These are phyloP conservation scores for Elsinoe ampelina DNA, from an alignment of 2,329 filamentous ascomycete species.

Conservation along the genomic window DNA sequence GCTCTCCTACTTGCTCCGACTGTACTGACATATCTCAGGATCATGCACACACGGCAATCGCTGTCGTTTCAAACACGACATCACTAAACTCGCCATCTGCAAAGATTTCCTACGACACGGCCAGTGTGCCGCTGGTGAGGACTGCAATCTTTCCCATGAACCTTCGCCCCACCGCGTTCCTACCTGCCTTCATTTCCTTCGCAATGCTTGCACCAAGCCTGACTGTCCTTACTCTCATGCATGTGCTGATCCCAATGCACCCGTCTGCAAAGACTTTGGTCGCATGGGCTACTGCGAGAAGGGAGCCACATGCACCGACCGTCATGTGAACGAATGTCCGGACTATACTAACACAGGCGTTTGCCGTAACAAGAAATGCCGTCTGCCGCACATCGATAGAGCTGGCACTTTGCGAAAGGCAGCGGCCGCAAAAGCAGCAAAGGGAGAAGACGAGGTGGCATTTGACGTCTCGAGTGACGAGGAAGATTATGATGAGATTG, in stretches of 20 bases:
- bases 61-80: constrained; percentile 77
- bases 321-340: constrained; percentile 88
- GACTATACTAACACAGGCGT: constrained; percentile 85
- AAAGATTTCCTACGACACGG: constrained; percentile 75
- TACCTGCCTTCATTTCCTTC: constrained; percentile 79
- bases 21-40: constrained; percentile 44
- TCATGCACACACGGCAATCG: constrained; percentile 71
- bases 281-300: constrained; percentile 81
- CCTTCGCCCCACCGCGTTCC: constrained; percentile 74
- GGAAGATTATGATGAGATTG: constrained; percentile 52
- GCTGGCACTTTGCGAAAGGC: constrained; percentile 66
- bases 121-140: constrained; percentile 63
- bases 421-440: constrained; percentile 36
- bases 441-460: constrained; percentile 24
- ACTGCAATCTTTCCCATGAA: constrained; percentile 87
- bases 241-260: constrained; percentile 63
- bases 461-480: constrained; percentile 69
- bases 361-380: constrained; percentile 69
- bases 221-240: constrained; percentile 83
- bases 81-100: constrained; percentile 80
- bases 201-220: constrained; percentile 79
- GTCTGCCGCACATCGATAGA: constrained; percentile 77
- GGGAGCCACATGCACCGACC: constrained; percentile 65
- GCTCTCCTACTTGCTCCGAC: neutral
- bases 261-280: constrained; percentile 77